phyloP scores from a whole-genome alignment of 192 early-diverging fungal genomes.

The Backusella circina region DNA sequence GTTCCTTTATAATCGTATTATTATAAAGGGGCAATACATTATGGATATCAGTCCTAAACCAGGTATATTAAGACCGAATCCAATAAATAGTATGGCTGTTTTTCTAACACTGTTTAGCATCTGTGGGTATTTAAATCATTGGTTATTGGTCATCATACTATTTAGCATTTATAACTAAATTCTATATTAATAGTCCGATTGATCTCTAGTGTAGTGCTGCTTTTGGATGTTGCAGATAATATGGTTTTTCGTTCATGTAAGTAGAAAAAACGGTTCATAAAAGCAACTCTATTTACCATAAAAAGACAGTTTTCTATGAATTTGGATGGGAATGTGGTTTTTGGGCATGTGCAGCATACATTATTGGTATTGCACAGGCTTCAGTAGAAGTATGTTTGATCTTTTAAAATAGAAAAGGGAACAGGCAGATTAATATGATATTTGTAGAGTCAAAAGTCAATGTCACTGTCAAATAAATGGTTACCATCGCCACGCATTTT shows the following conservation, averaged over 20 bases:
- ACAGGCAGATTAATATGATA: neutral
- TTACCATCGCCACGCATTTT: conserved; percentile 12
- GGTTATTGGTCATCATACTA: neutral
- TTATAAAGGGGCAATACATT: conserved; percentile 15
- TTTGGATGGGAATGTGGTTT: conserved; percentile 28
- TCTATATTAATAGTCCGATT: conserved; percentile 15
- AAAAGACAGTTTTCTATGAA: conserved; percentile 23
- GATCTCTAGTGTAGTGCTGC: conserved; percentile 5
- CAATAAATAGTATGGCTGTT: conserved; percentile 15
- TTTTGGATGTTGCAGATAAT: conserved; percentile 18
- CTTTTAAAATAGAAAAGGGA: neutral
- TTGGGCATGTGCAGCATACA: conserved; percentile 19
- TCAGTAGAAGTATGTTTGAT: conserved; percentile 18
- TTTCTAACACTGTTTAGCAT: neutral
- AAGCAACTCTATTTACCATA: neutral
- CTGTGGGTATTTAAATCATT: conserved; percentile 3
- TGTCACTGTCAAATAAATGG: conserved; percentile 17
- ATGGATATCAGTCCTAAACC: neutral
- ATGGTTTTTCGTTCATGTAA: conserved; percentile 2
- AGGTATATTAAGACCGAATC: conserved; percentile 23
- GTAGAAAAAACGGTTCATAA: neutral
- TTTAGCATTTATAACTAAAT: neutral
- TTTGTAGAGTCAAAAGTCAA: conserved; percentile 24
- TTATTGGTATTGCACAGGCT: conserved; percentile 28
- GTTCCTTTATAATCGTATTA: neutral